Evolutionary conservation across 1,139 yeast species (phyloP).

Genomic region (Sugiyamaella paludigena): DNA sequence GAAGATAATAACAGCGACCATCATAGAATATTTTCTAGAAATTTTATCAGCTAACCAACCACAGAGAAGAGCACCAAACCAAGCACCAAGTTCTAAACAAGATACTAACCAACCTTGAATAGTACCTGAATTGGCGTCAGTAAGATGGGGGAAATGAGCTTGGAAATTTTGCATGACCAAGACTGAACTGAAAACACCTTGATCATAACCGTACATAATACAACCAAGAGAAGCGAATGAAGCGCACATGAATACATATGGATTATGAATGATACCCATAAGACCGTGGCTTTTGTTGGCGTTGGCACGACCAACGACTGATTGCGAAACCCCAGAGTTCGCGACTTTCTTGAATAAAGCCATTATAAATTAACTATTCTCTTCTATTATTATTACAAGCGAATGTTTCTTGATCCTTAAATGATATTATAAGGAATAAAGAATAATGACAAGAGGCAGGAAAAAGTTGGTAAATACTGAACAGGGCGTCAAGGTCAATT

Average conservation of each 20-base stretch:
- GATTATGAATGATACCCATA: slow-evolving; percentile 22
- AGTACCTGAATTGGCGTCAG: slow-evolving; percentile 34
- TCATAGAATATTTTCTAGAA: slow-evolving; percentile 45
- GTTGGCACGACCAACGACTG: slow-evolving; percentile 26
- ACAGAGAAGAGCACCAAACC: slow-evolving; percentile 31
- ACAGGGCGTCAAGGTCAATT: no score
- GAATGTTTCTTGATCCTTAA: no score
- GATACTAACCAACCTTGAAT: slow-evolving; percentile 38
- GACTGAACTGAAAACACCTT: slow-evolving; percentile 54
- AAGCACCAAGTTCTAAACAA: slow-evolving; percentile 34
- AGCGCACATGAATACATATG: slow-evolving; percentile 41
- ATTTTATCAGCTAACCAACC: slow-evolving; percentile 31
- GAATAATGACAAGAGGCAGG: no score
- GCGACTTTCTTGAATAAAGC: slow-evolving; percentile 19
- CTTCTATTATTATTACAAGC: no score
- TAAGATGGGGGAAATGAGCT: slow-evolving; percentile 11
- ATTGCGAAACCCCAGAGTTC: slow-evolving; percentile 23
- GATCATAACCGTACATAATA: slow-evolving; percentile 38
- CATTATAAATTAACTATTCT: no score
- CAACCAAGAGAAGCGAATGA: slow-evolving; percentile 37
- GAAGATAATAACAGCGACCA: slow-evolving; percentile 54
- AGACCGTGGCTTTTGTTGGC: slow-evolving; percentile 15
- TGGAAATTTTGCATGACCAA: slow-evolving; percentile 40
- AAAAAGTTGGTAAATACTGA: no score
- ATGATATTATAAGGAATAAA: no score